These are phyloP conservation scores for Cinnamomum chago DNA, from an alignment of 164 flowering plant species.

Conservation along the genomic window DNA sequence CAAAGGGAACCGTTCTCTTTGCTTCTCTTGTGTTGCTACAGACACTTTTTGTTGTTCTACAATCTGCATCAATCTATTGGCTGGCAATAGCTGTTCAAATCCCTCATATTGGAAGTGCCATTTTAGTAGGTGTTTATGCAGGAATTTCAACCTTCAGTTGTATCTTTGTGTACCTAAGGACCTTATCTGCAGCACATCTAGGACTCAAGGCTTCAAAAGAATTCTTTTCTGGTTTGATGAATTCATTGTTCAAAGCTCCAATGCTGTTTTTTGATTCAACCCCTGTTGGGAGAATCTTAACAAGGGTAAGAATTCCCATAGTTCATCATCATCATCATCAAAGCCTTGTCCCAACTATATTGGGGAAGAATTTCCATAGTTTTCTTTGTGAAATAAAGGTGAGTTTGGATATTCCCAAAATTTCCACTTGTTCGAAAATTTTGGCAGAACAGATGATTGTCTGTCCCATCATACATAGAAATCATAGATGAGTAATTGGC, in stretches of 20 bases:
- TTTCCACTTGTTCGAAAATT: background rate
- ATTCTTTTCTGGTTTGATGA: constrained; percentile 59
- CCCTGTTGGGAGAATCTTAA: constrained; percentile 78
- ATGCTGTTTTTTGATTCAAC: constrained; percentile 92
- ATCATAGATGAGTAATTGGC: too few relatives aligned
- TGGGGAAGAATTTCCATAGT: constrained; percentile 38
- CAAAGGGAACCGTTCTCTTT: constrained; percentile 39
- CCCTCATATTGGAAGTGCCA: constrained; percentile 36
- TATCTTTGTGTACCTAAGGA: constrained; percentile 49
- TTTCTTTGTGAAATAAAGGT: background rate
- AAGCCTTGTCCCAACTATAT: too few relatives aligned
- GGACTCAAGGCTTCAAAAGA: constrained; percentile 74
- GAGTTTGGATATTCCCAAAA: background rate
- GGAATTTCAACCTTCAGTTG: constrained; percentile 49
- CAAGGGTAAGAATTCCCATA: constrained; percentile 46
- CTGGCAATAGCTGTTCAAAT: constrained; percentile 53
- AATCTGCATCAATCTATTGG: constrained; percentile 71
- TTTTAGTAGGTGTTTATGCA: constrained; percentile 60
- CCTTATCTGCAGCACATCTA: constrained; percentile 41
- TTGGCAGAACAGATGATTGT: too few relatives aligned
- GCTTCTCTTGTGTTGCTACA: constrained; percentile 30
- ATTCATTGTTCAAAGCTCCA: constrained; percentile 77
- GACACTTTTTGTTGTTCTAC: constrained; percentile 46
- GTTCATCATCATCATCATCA: background rate
- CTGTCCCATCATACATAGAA: too few relatives aligned